Base-by-base conservation (phyloP, 108 stramenopile genomes). In the Skeletonema marinoi region DNA sequence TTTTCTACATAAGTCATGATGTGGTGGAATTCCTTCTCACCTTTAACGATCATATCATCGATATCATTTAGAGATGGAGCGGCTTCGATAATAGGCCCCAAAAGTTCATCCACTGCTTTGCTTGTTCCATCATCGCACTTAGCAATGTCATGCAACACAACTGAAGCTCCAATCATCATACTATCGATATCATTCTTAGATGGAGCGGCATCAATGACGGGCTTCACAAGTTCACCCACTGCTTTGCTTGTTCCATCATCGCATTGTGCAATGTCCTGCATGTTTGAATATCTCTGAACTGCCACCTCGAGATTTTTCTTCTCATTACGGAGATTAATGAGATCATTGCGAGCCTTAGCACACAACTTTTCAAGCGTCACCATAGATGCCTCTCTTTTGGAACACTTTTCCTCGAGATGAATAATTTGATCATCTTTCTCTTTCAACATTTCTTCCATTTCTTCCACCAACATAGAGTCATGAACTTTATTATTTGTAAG, bases 301-400 rank as follows among this genome's bases (percentile, higher is more conserved):
- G 69, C 74, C 17, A 31, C 41, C 38, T 65, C 68, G 35, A 74
- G 69, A 29, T 29, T 19, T 36, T 42, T 70, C 17, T 74, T 74
- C 56, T 74, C 60, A 14, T 74, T 69, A 16, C 59, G 60, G 12
- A 59, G 60, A 12, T 32, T 36, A 9, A 73, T 5, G 6, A 74
- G 36, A 59, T 81, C 69, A 69, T 74, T 60, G 10, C 67, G 74
- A 7, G 63, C 73, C 33, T 74, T 74, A 32, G 62, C 41, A 56
- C 64, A 74, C 3, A 74, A 54, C 56, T 65, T 74, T 65, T 81
- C 72, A 31, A 74, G 50, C 39, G 64, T 38, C 9, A 32, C 32
- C 29, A 71, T 32, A 8, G 36, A 17, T 12, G 54, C 51, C 50
- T 66, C 56, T 33, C 62, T 64, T 16, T 65, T 54, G n/a, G 35